Base-by-base conservation (phyloP, 495 filamentous ascomycete species). In the Xylaria sp. region DNA sequence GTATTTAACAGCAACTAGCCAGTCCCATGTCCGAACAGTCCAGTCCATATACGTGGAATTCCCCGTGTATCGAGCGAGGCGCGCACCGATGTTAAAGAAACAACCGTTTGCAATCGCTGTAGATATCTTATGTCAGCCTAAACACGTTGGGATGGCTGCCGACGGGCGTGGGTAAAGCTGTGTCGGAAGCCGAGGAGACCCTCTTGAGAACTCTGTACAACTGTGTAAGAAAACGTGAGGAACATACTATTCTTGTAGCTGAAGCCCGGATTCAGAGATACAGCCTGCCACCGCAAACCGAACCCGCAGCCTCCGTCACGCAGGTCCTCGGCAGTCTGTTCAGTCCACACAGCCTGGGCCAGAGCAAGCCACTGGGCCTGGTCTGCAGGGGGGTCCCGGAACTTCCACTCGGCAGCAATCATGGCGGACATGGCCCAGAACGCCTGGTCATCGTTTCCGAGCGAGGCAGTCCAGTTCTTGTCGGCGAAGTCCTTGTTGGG, bases 261-360 rank as follows among this genome's bases (percentile, higher is more conserved):
- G 72, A 93, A 97, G 17, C 94, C 94, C 53, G 84, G 88, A 72
- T 95, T 93, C 70, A 87, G 90, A 5, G 87, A 83, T 71, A 90
- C 91, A 58, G 96, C 92, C 83, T 97, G 94, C 94, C 94, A 97
- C 41, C 90, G 84, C 72, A 97, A 74, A 0, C 93, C 93, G 57
- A 91, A 91, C n/a, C 82, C 83, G 73, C 93, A 92, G 7, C 82
- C 79, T 0, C 78, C 78, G 74, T 93, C 89, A 88, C 92, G 93
- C 11, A 89, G 86, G 8, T 80, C 76, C 15, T 83, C 81, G 35
- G 61, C 67, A 0, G 85, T 86, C 75, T 93, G 91, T 5, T 88
- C 87, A 74, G 94, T 93, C 84, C 92, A 93, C 17, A 93, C 92
- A 64, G 88, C 91, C 81, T 95, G 92, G 4, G 91, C 93, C 1